These are phyloP conservation scores for Amanita rimosa DNA, from an alignment of 768 basidiomycete species.

Conservation along the genomic window DNA sequence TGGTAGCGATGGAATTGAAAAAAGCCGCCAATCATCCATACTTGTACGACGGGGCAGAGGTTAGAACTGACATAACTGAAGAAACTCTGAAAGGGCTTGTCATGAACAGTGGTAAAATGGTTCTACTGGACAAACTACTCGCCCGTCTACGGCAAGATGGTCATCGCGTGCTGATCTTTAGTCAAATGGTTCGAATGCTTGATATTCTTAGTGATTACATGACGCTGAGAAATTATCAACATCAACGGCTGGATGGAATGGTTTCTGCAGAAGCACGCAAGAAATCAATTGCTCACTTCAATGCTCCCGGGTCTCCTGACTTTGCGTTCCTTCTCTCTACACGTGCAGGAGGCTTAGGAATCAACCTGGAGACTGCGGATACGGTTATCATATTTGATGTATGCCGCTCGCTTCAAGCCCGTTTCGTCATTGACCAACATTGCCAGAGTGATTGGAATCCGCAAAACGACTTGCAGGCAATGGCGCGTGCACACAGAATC, in stretches of 20 bases:
- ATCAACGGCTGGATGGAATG: constrained; percentile 94
- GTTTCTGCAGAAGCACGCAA: constrained; percentile 89
- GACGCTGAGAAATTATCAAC: constrained; percentile 76
- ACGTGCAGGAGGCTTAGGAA: constrained; percentile 93
- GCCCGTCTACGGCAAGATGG: constrained; percentile 80
- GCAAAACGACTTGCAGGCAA: constrained; percentile 96
- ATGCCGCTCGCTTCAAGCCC: constrained; percentile 9
- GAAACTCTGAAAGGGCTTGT: constrained; percentile 93
- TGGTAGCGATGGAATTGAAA: constrained; percentile 91
- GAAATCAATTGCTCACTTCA: constrained; percentile 95
- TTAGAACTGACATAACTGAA: constrained; percentile 44
- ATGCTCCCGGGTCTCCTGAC: constrained; percentile 84
- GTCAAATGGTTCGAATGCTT: constrained; percentile 98
- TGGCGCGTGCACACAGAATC: constrained; percentile 98
- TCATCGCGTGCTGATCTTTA: constrained; percentile 97
- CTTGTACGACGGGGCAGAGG: constrained; percentile 93
- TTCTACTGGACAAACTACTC: constrained; percentile 95
- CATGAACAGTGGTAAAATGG: constrained; percentile 98
- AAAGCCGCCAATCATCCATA: constrained; percentile 98
- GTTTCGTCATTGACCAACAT: constrained; percentile 6
- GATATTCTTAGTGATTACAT: constrained; percentile 99
- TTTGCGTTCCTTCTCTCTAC: constrained; percentile 97
- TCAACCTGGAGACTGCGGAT: constrained; percentile 97
- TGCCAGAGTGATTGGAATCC: constrained; percentile 97
- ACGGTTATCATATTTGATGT: constrained; percentile 99